These are phyloP conservation scores for Leavenworthia alabamica DNA, from an alignment of 345 rosid genomes.

Conservation along the genomic window DNA sequence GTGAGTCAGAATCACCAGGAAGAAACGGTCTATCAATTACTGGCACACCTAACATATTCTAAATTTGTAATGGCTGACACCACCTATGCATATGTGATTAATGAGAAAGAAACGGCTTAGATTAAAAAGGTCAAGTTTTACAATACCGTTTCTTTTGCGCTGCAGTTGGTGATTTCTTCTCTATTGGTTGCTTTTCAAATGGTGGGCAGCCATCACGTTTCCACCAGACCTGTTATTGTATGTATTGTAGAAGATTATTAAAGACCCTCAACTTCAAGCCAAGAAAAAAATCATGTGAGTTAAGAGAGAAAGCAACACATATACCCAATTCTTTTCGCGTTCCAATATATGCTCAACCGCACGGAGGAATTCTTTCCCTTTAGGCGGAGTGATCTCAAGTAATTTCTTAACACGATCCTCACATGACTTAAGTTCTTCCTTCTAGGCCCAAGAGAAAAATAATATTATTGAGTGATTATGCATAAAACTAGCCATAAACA, in stretches of 20 bases:
- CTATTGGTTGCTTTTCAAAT: constrained; percentile 83
- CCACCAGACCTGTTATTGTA: constrained; percentile 80
- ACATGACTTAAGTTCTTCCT: constrained; percentile 81
- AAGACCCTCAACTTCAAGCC: neutral
- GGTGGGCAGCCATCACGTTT: constrained; percentile 97
- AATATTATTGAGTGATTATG: neutral
- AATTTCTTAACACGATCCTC: constrained; percentile 87
- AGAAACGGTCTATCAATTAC: neutral
- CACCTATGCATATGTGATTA: neutral
- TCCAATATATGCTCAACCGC: constrained; percentile 83
- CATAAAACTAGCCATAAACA: neutral
- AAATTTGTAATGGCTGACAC: neutral
- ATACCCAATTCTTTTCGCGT: constrained; percentile 96
- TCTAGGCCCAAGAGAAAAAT: constrained; percentile 35
- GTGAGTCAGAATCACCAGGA: neutral
- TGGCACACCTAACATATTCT: neutral
- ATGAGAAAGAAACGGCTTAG: neutral
- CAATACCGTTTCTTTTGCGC: constrained; percentile 72
- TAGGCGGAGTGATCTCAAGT: constrained; percentile 91
- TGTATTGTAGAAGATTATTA: constrained; percentile 5
- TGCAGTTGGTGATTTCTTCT: constrained; percentile 52
- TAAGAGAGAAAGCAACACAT: constrained; percentile 17
- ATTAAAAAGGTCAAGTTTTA: neutral
- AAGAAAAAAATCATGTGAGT: neutral
- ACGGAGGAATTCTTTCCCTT: constrained; percentile 74